Conservation (phyloP, 1,284 basidiomycete species). For the Ceratobasidium sp. region DNA sequence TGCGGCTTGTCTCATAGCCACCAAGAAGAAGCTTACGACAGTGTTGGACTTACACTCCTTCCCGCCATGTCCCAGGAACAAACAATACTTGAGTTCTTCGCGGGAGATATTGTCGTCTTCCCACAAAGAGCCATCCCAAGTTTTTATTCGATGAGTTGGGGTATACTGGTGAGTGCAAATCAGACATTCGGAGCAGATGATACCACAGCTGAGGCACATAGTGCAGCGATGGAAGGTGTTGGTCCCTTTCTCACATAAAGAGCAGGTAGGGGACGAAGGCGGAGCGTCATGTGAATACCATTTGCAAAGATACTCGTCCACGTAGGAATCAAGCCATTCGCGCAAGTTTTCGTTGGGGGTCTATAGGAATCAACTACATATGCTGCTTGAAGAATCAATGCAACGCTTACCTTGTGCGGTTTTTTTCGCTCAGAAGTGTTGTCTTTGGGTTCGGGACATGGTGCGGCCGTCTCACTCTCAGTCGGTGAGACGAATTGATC, state of each 20-base stretch:
- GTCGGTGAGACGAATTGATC: not conserved
- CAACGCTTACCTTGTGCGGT: too few relatives aligned
- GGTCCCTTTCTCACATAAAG: not conserved
- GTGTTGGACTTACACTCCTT: too few relatives aligned
- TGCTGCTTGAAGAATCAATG: not conserved
- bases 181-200: not conserved
- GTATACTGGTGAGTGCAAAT: not conserved
- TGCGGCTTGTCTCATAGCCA: too few relatives aligned
- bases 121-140: not conserved
- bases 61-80: conserved; percentile 1
- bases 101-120: not conserved
- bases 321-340: not conserved
- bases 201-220: not conserved
- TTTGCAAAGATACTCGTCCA: not conserved
- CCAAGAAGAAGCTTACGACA: too few relatives aligned
- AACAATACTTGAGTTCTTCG: not conserved
- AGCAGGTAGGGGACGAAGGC: not conserved
- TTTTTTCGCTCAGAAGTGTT: too few relatives aligned
- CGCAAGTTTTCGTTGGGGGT: not conserved
- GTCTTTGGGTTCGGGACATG: too few relatives aligned
- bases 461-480: too few relatives aligned
- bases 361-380: not conserved
- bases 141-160: conserved; percentile 2
- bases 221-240: not conserved
- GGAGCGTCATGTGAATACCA: not conserved